Evolutionary conservation across 129 eudicot genomes (phyloP).

Genomic region (Escallonia herrerae): DNA sequence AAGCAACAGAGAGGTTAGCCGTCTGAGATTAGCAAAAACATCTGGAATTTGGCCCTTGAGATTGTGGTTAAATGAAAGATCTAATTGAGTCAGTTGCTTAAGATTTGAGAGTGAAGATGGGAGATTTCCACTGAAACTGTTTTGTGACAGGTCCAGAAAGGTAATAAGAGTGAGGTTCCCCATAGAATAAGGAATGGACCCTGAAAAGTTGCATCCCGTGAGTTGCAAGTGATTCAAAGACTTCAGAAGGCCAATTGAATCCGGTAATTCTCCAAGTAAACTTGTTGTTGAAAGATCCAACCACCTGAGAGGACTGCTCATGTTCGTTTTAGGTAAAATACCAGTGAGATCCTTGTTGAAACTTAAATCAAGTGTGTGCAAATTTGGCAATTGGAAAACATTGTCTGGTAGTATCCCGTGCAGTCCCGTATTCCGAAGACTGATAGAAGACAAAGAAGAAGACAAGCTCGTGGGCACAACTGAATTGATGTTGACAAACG

Average conservation of each 20-base stretch:
- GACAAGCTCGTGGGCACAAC: constrained; percentile 17
- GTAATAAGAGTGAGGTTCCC: constrained; percentile 17
- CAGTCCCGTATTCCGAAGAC: constrained; percentile 14
- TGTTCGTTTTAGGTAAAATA: constrained; percentile 11
- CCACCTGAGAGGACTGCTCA: constrained; percentile 10
- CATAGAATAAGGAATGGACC: constrained; percentile 18
- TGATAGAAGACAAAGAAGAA: constrained; percentile 9
- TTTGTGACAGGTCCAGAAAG: neutral
- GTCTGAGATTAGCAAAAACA: neutral
- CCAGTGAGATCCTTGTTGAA: constrained; percentile 12
- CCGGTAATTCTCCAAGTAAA: constrained; percentile 19
- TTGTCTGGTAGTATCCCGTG: constrained; percentile 21
- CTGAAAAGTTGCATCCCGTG: constrained; percentile 13
- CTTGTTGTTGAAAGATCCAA: constrained; percentile 9
- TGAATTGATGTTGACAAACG: neutral
- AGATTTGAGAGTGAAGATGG: constrained; percentile 12
- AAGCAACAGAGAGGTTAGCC: neutral
- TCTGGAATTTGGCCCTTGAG: constrained; percentile 13
- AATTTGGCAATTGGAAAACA: constrained; percentile 18
- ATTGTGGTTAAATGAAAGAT: constrained; percentile 1
- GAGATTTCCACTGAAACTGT: constrained; percentile 4
- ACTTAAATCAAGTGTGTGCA: constrained; percentile 15
- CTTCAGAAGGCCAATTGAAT: constrained; percentile 24
- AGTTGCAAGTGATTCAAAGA: constrained; percentile 11
- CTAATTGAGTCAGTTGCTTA: constrained; percentile 8